A percentile compares a stretch with the other conserved stretches of the same genome.
Evolutionary conservation across 371 early-diverging fungal species (phyloP).

Genomic region (Batkoa obscura): DNA sequence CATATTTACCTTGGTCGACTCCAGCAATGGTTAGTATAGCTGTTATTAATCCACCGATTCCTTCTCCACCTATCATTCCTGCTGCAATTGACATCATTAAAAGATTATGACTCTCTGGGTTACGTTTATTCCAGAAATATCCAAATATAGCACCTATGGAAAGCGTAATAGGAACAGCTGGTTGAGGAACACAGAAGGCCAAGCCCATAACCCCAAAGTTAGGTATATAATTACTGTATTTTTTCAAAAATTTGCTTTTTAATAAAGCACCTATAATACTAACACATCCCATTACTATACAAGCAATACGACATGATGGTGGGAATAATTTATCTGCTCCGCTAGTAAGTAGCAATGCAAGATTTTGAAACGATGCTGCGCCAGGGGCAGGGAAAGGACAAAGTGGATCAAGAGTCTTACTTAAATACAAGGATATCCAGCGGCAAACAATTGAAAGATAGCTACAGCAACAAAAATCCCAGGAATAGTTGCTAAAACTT

Average conservation of each 20-base stretch:
- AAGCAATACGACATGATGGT: not conserved
- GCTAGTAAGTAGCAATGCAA: slow-evolving; percentile 13
- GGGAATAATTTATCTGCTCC: not conserved
- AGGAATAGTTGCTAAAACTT: slow-evolving; percentile 35
- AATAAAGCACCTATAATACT: not conserved
- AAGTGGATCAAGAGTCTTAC: slow-evolving; percentile 7
- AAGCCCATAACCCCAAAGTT: not conserved
- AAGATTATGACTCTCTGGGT: slow-evolving; percentile 5
- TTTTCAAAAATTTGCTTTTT: not conserved
- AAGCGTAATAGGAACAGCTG: not conserved
- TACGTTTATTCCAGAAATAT: not conserved
- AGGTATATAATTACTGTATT: not conserved
- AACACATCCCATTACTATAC: not conserved
- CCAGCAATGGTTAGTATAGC: slow-evolving; percentile 26
- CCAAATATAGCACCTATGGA: not conserved
- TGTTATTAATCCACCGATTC: slow-evolving; percentile 39
- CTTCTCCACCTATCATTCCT: slow-evolving; percentile 55
- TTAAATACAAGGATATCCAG: slow-evolving; percentile 2
- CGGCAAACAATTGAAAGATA: slow-evolving; percentile 16
- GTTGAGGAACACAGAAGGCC: not conserved
- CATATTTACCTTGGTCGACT: not conserved
- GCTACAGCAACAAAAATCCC: slow-evolving; percentile 31
- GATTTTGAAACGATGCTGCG: slow-evolving; percentile 9
- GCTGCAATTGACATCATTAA: slow-evolving; percentile 35
- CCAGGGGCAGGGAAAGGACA: not conserved